Evolutionary conservation across 202 grass and related monocot genomes (phyloP), one percentile per base, ranked within the genome.

Genomic region (Panicum hallii): DNA sequence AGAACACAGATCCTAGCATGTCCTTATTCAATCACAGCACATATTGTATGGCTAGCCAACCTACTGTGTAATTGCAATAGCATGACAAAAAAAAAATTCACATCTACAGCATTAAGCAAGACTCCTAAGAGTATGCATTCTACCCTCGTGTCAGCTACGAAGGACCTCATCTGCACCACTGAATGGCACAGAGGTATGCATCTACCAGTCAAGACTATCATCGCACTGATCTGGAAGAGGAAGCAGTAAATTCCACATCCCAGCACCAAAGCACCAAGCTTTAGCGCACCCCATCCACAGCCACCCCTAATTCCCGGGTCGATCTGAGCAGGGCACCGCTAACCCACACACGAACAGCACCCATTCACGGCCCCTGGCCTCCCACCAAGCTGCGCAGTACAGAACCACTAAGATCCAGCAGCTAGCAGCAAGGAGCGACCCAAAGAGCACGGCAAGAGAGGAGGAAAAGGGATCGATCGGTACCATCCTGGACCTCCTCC

Each of bases 401-500:
- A 81, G 46, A 57, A 65, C 41, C 66, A 72, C 54, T 87, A 77
- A 94, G 88, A 83, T 87, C 87, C 76, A 89, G 75, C 74, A 74
- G 34, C 54, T 44, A 69, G 64, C 53, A 74, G 73, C 83, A 41
- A 67, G 60, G 64, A 74, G 73, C 14, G 63, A 57, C 60, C 58
- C 19, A 57, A 69, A 86, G 30, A 5, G 44, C 45, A 7, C 55
- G 74, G 83, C 22, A 63, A 40, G 63, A 38, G 78, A 67, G 85
- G 17, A 55, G 48, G 22, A 26, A 10, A 79, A 81, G 70, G 75
- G 78, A 78, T 87, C 83, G 81, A 86, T 89, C 79, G 72, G 82
- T 87, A 95, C 93, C 93, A 23, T 95, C 93, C 84, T 95, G 93
- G 82, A 95, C 93, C 45, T 95, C 93, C 93, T 95, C 90, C 71